These are phyloP conservation scores for Chaetomium fimeti DNA, from an alignment of 495 filamentous ascomycete species.

Conservation along the genomic window DNA sequence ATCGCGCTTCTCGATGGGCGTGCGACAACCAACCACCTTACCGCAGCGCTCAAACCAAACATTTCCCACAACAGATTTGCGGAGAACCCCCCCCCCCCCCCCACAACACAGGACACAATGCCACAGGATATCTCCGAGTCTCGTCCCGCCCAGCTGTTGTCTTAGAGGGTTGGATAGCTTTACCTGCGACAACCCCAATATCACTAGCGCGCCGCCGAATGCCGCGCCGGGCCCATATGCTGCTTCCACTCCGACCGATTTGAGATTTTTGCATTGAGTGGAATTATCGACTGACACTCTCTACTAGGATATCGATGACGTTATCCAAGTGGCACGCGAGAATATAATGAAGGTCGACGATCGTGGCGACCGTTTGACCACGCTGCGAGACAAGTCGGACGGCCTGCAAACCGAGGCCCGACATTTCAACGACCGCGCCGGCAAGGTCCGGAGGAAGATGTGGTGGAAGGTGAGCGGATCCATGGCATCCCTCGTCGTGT, in stretches of 20 bases:
- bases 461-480: conserved; percentile 51
- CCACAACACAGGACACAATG: neutral
- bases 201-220: neutral
- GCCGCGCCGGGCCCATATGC: neutral
- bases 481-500: neutral
- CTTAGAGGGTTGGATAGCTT: neutral
- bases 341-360: conserved; percentile 92
- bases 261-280: neutral
- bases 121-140: neutral
- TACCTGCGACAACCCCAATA: neutral
- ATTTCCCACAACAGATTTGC: neutral
- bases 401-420: conserved; percentile 86
- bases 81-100: no score
- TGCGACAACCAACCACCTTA: neutral
- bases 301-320: conserved; percentile 89
- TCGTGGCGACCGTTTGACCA: conserved; percentile 86
- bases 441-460: conserved; percentile 91
- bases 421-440: conserved; percentile 92
- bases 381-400: conserved; percentile 93
- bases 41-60: neutral
- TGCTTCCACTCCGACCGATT: neutral
- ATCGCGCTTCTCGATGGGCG: neutral
- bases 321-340: conserved; percentile 86
- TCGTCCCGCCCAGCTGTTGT: neutral
- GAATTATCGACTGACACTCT: conserved; percentile 21